Conservation (phyloP, 306 rosid genomes). For the Inga leiocalycina region DNA sequence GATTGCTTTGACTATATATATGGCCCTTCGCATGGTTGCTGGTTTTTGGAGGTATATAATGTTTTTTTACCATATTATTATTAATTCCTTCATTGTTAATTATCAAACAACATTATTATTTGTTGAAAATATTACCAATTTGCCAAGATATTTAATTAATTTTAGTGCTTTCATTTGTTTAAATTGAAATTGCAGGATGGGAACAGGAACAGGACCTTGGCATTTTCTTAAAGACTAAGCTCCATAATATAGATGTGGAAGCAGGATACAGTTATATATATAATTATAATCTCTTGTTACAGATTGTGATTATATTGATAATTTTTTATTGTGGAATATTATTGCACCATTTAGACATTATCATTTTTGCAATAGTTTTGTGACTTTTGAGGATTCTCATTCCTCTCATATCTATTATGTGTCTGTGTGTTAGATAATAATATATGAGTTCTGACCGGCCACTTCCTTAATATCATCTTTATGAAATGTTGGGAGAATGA, state of each 20-base stretch:
- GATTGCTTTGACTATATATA: constrained; percentile 16
- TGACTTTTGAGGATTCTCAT: not conserved
- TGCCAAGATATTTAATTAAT: not conserved
- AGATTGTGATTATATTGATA: not conserved
- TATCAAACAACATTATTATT: not conserved
- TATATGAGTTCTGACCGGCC: not conserved
- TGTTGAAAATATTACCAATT: not conserved
- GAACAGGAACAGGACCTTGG: constrained; percentile 98
- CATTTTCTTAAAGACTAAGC: constrained; percentile 55
- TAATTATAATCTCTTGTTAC: not conserved
- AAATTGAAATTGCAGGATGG: constrained; percentile 68
- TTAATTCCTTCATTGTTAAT: no score
- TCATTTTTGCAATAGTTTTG: not conserved
- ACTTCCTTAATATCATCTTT: not conserved
- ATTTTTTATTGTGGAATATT: no score
- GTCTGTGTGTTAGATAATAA: not conserved
- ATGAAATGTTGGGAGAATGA: not conserved
- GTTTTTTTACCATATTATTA: no score
- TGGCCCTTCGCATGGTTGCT: constrained; percentile 14
- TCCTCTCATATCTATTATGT: not conserved
- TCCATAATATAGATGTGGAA: no score
- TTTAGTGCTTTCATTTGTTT: not conserved
- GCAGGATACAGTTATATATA: not conserved
- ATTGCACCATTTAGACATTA: no score
- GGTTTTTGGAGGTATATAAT: constrained; percentile 5